Conservation (phyloP, 441 rosid species). For the California macrophylla region DNA sequence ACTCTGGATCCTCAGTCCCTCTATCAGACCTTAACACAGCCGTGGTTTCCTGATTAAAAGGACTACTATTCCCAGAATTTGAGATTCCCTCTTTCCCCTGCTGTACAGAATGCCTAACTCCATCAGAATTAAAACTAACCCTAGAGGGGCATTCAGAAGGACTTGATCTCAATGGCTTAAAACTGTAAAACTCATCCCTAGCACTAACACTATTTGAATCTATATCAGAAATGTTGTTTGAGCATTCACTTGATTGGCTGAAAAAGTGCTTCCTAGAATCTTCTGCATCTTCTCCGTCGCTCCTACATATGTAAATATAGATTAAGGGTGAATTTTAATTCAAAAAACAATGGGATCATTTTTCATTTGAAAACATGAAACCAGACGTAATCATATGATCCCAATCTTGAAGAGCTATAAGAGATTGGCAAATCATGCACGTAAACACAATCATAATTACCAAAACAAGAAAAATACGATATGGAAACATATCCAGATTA, state of each 20-base stretch:
- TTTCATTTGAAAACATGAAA: not conserved
- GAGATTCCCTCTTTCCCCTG: conserved; percentile 50
- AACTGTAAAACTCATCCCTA: conserved; percentile 61
- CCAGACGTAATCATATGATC: not conserved
- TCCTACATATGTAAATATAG: conserved; percentile 34
- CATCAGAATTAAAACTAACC: conserved; percentile 65
- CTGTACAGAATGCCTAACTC: conserved; percentile 63
- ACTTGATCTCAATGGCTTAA: conserved; percentile 66
- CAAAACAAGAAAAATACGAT: not conserved
- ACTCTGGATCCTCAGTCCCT: conserved; percentile 43
- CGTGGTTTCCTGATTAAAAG: conserved; percentile 45
- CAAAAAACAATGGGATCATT: not conserved
- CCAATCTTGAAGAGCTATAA: not conserved
- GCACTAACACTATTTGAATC: conserved; percentile 75
- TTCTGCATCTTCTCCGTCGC: conserved; percentile 68
- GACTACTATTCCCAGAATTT: conserved; percentile 33
- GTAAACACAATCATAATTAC: not conserved
- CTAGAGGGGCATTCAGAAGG: conserved; percentile 87
- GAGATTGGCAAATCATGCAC: not conserved
- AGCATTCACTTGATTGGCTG: conserved; percentile 58
- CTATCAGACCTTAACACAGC: conserved; percentile 51
- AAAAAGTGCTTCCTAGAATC: conserved; percentile 45
- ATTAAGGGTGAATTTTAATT: not conserved
- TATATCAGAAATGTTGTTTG: conserved; percentile 54
- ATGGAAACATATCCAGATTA: not conserved